Evolutionary conservation across 2,329 filamentous ascomycete species (phyloP), one percentile per base, ranked within the genome.

Genomic region (Stromatinia cepivora): DNA sequence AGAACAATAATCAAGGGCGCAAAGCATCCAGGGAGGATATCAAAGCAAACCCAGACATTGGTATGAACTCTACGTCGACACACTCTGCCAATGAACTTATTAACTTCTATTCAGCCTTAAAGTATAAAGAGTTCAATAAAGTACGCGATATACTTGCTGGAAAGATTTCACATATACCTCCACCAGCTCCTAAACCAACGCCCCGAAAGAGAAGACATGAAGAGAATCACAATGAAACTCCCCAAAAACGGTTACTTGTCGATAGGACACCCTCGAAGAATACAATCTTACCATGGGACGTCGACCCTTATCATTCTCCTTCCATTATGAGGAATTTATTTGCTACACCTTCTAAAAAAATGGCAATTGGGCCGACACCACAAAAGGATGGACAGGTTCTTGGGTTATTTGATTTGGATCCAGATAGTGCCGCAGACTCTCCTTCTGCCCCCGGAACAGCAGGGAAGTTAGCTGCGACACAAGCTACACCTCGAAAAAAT

Each of bases 321-420:
- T 85, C 84, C 1, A 81, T 84, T 56, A 82, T 84, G 50, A 82
- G 87, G 42, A 87, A 84, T 70, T 81, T 90, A 8, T 90, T 90
- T 76, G 66, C 66, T 45, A 88, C 86, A 69, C 86, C 88, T 1
- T 80, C 80, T 0, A 82, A 84, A 15, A 86, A 87, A 3, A 88
- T 86, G 7, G 86, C 84, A 0, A 86, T 95, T 71, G 91, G 91
- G 3, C 92, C 92, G 1, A 95, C 92, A 17, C 92, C 92, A 4
- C 92, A 94, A 76, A 88, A 88, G 71, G 90, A 94, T 77, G 92
- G 92, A 39, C 87, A 87, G 28, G 89, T 93, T 0, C 83, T 95
- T 3, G 91, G 92, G 6, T 81, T 95, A 25, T 95, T 95, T 77
- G 92, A 94, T 76, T 81, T 93, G 10, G 81, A 82, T 36, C 83